Conservation (phyloP, 805 yeast genomes). For the Sungouiozyma ichnusensis region DNA sequence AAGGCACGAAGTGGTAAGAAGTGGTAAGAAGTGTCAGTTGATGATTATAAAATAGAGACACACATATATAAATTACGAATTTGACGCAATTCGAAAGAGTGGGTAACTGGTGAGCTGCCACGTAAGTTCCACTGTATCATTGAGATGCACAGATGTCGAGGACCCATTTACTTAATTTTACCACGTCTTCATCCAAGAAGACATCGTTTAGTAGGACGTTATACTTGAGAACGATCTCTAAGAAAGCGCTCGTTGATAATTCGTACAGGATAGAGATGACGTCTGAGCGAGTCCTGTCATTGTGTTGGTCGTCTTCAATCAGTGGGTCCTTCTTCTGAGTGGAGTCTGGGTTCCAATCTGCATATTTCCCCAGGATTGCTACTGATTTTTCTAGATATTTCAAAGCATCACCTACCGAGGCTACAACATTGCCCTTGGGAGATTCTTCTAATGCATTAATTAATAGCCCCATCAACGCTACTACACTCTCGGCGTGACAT, state of each 20-base stretch:
- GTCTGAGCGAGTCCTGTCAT: conserved; percentile 24
- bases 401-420: conserved; percentile 48
- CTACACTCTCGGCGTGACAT: conserved; percentile 54
- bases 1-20: too few relatives aligned
- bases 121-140: too few relatives aligned
- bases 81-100: too few relatives aligned
- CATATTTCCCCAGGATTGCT: conserved; percentile 40
- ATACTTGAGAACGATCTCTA: conserved; percentile 53
- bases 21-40: too few relatives aligned
- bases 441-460: conserved; percentile 55
- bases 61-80: too few relatives aligned
- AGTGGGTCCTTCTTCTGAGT: not conserved
- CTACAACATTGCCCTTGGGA: conserved; percentile 41
- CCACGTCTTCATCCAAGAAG: conserved; percentile 50
- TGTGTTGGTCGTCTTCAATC: conserved; percentile 11
- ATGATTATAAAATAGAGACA: too few relatives aligned
- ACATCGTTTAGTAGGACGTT: conserved; percentile 56
- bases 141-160: conserved; percentile 35
- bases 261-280: conserved; percentile 50
- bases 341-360: conserved; percentile 24
- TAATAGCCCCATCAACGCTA: conserved; percentile 42
- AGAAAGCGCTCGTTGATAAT: conserved; percentile 51
- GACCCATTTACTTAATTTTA: conserved; percentile 62
- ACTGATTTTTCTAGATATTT: conserved; percentile 52
- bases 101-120: too few relatives aligned